These are phyloP conservation scores for Nyssa sinensis DNA, from an alignment of 148 eudicot species.

Conservation along the genomic window DNA sequence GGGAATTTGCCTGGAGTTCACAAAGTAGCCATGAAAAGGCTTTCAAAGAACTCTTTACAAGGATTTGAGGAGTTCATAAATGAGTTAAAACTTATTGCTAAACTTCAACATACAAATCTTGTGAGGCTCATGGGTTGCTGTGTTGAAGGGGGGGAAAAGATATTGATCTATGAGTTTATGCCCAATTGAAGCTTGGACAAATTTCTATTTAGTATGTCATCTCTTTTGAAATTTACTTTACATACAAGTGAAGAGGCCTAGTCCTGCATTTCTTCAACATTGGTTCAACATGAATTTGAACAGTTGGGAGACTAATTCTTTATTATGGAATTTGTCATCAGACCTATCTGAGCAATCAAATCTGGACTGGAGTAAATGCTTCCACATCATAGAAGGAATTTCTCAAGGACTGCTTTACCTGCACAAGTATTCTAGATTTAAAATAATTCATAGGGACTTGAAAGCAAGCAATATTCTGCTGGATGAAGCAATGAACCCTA, in stretches of 20 bases:
- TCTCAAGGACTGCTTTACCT: conserved; percentile 9
- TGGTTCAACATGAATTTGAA: too few species aligned
- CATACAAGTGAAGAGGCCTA: too few species aligned
- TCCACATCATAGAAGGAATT: conserved; percentile 7
- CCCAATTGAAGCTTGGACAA: neutral
- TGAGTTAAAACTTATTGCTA: neutral
- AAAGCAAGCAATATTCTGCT: conserved; percentile 13
- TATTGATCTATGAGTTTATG: neutral
- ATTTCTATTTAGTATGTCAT: too few species aligned
- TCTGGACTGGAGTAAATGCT: neutral
- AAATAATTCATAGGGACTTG: conserved; percentile 3
- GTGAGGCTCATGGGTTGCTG: conserved; percentile 5
- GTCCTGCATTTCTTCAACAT: too few species aligned
- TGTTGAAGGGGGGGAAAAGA: conserved; percentile 1
- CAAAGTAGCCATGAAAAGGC: conserved; percentile 7
- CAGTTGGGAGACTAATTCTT: too few species aligned
- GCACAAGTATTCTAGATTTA: conserved; percentile 8
- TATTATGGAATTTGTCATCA: too few species aligned
- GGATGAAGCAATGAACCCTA: conserved; percentile 6
- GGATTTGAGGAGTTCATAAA: neutral
- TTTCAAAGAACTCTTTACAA: conserved; percentile 5
- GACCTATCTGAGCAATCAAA: too few species aligned
- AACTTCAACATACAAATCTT: conserved; percentile 14
- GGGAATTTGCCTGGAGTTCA: neutral
- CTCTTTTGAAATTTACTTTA: too few species aligned